Percentiles rank a stretch among this genome's conserved stretches.
These are phyloP conservation scores for Acorus calamus DNA, from an alignment of 106 monocot genomes.

Conservation along the genomic window DNA sequence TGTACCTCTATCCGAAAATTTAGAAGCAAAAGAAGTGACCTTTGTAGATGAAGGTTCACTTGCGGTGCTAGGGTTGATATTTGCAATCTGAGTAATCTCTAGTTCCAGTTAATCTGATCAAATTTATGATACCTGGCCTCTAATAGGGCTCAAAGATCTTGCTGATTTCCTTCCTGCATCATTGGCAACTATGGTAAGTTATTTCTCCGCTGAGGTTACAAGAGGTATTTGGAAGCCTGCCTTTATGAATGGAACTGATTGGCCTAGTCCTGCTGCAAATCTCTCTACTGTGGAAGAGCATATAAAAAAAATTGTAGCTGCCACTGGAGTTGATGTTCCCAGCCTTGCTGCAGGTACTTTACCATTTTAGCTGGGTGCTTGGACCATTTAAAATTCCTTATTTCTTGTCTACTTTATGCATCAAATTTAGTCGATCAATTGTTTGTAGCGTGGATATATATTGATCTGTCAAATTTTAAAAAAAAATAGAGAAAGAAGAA, in stretches of 20 bases:
- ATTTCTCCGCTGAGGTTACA: slow-evolving; percentile 93
- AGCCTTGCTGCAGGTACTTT: slow-evolving; percentile 70
- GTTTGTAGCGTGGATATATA: too few species aligned
- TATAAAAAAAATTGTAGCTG: slow-evolving; percentile 87
- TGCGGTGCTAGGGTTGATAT: too few species aligned
- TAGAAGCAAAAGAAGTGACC: too few species aligned
- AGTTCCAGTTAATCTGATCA: background rate
- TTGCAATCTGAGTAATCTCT: too few species aligned
- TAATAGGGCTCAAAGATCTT: slow-evolving; percentile 85
- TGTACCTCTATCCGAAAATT: too few species aligned
- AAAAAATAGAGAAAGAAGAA: too few species aligned
- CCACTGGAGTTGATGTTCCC: slow-evolving; percentile 85
- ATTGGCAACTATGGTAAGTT: slow-evolving; percentile 76
- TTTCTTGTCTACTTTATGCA: too few species aligned
- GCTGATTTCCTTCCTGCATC: slow-evolving; percentile 90
- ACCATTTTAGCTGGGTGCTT: background rate
- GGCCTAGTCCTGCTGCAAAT: slow-evolving; percentile 97
- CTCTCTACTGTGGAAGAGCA: slow-evolving; percentile 74
- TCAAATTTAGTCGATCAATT: too few species aligned
- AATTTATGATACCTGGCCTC: background rate
- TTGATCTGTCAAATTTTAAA: too few species aligned
- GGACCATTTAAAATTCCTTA: too few species aligned
- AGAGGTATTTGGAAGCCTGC: slow-evolving; percentile 93
- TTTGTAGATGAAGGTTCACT: too few species aligned
- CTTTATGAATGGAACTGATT: slow-evolving; percentile 93